Evolutionary conservation across 73 alveolate genomes (phyloP).

Genomic region (Paramecium octaurelia): DNA sequence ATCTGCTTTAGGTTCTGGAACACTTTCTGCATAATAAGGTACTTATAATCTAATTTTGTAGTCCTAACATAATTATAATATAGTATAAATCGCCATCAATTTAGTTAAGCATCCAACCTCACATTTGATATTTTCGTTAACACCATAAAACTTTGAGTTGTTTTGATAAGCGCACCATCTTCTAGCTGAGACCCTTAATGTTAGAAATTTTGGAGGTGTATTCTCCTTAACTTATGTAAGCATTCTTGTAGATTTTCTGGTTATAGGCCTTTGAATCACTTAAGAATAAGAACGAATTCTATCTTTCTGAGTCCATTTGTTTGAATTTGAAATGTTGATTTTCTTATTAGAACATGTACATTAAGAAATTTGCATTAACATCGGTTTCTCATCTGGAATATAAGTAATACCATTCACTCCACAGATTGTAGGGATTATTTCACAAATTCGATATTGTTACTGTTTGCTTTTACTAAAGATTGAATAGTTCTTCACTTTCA

Average conservation of each 20-base stretch:
- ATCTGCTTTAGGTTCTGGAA: not conserved
- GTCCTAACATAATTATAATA: not conserved
- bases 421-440: constrained; percentile 28
- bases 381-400: not conserved
- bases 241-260: not conserved
- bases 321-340: not conserved
- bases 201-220: not conserved
- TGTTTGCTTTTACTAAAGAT: not conserved
- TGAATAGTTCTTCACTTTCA: not conserved
- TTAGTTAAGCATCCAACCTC: constrained; percentile 21
- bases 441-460: constrained; percentile 26
- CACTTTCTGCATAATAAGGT: not conserved
- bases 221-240: not conserved
- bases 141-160: not conserved
- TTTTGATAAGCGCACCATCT: not conserved
- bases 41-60: not conserved
- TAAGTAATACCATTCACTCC: constrained; percentile 26
- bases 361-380: not conserved
- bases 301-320: not conserved
- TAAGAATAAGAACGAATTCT: constrained; percentile 28
- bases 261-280: not conserved
- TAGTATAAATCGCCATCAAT: constrained; percentile 13
- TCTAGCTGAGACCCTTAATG: not conserved
- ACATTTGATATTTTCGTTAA: not conserved
- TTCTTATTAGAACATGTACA: not conserved